These are phyloP conservation scores for Teunomyces aglyptinius DNA, from an alignment of 805 yeast species.

Conservation along the genomic window DNA sequence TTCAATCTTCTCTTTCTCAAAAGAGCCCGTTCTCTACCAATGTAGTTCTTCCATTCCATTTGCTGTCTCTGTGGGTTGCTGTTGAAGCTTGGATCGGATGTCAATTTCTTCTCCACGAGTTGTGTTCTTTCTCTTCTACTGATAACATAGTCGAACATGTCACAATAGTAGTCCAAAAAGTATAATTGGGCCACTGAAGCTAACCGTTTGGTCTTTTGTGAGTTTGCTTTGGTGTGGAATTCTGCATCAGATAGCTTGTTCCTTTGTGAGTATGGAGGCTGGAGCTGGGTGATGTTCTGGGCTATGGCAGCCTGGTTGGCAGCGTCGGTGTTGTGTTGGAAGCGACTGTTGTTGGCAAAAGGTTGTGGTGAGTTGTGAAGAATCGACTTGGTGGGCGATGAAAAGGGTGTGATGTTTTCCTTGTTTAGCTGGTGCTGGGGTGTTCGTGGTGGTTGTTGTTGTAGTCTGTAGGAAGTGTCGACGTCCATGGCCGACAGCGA, in stretches of 20 bases:
- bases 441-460: constrained; percentile 12
- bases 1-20: constrained; percentile 86
- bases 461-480: constrained; percentile 29
- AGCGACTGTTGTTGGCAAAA: constrained; percentile 8
- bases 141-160: constrained; percentile 88
- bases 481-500: constrained; percentile 29
- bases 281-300: constrained; percentile 33
- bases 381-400: constrained; percentile 36
- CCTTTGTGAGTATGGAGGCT: constrained; percentile 19
- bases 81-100: constrained; percentile 46
- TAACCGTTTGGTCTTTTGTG: constrained; percentile 76
- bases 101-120: constrained; percentile 61
- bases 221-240: constrained; percentile 57
- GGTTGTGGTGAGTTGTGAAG: constrained; percentile 29
- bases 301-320: constrained; percentile 13
- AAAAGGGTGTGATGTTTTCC: constrained; percentile 36
- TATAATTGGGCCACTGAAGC: constrained; percentile 92
- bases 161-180: constrained; percentile 93
- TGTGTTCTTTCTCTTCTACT: constrained; percentile 79
- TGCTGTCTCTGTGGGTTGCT: constrained; percentile 34
- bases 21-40: constrained; percentile 79
- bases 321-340: constrained; percentile 10
- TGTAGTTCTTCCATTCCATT: constrained; percentile 69
- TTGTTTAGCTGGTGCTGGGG: constrained; percentile 25
- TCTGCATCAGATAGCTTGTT: constrained; percentile 36